These are phyloP conservation scores for Lanmaoa pseudosensibilis DNA, from an alignment of 768 basidiomycete species.

Conservation along the genomic window DNA sequence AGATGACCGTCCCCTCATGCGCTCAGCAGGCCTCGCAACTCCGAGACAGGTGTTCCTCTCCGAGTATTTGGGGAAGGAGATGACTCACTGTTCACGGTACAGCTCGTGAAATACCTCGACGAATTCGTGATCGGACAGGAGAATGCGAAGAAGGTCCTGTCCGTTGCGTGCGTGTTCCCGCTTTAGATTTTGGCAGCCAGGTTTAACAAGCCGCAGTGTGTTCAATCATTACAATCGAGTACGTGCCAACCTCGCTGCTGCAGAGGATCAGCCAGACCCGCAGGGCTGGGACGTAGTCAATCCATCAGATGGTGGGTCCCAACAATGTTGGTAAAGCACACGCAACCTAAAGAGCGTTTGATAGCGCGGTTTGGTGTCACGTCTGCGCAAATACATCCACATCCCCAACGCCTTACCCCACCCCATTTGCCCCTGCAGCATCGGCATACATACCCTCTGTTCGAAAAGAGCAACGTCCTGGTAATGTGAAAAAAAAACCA, in stretches of 20 bases:
- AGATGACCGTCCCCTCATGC: constrained; percentile 33
- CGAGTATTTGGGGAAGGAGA: not conserved
- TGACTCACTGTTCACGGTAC: constrained; percentile 10
- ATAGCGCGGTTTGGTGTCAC: constrained; percentile 44
- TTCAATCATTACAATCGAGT: constrained; percentile 96
- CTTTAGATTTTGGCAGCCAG: not conserved
- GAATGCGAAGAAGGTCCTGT: constrained; percentile 88
- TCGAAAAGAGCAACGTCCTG: constrained; percentile 96
- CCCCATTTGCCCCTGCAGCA: constrained; percentile 39
- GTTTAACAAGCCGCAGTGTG: constrained; percentile 50
- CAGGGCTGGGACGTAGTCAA: constrained; percentile 30
- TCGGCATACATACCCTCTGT: constrained; percentile 52
- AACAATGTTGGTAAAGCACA: not conserved
- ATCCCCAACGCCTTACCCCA: constrained; percentile 42
- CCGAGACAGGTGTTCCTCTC: constrained; percentile 45
- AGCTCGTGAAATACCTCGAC: constrained; percentile 85
- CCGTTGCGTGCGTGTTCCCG: constrained; percentile 77
- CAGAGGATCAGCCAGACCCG: constrained; percentile 39
- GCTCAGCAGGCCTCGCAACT: constrained; percentile 57
- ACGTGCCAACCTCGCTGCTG: constrained; percentile 59
- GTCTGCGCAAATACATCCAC: constrained; percentile 62
- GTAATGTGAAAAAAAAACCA: constrained; percentile 64
- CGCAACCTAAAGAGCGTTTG: not conserved
- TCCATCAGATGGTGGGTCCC: constrained; percentile 32
- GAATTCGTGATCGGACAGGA: constrained; percentile 92